Evolutionary conservation across 331 rosid species (phyloP), one percentile per base, ranked within the genome.

Genomic region (Spiraea crenata): DNA sequence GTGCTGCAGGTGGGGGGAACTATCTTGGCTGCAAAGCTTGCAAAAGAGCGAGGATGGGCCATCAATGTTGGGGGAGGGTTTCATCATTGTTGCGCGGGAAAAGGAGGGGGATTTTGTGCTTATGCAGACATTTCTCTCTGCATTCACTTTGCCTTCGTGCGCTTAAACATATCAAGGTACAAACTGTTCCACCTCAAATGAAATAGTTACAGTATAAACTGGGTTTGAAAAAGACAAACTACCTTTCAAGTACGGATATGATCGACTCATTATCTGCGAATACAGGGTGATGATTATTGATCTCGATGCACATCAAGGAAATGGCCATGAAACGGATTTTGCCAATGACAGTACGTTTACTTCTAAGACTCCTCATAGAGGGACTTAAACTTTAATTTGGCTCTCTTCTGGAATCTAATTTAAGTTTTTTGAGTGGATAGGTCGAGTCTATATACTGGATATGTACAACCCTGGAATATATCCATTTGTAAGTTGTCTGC

Each of bases 221-320:
- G 42, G 57, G 62, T 55, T 61, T 20, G 4, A 38, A 20, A 50
- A 39, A 20, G 31, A 51, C 57, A 41, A 54, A 40, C 46, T 46
- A 4, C 6, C 41, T 63, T 14, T 77, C 14, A 56, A 56, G 15
- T 70, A 64, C 41, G 66, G 58, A 42, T 51, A 56, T 69, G 42
- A 46, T 44, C 60, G 31, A 48, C 52, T 44, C 20, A 45, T 74
- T 61, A 3, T 61, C 58, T 76, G 73, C 78, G 46, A 61, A 50
- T 59, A 52, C 82, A 90, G 97, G 83, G 96, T 83, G 79, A 90
- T 93, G 96, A 90, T 93, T 61, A 81, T 93, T 78, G 98, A 90
- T 89, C 97, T 93, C 66, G 98, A 93, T 80, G 97, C 97, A 75
- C 98, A 90, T 84, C 97, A 93, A 90, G 98, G 92, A 80, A 88